These are phyloP conservation scores for Kodamaea nitidulidarum DNA, from an alignment of 805 yeast species.

Conservation along the genomic window DNA sequence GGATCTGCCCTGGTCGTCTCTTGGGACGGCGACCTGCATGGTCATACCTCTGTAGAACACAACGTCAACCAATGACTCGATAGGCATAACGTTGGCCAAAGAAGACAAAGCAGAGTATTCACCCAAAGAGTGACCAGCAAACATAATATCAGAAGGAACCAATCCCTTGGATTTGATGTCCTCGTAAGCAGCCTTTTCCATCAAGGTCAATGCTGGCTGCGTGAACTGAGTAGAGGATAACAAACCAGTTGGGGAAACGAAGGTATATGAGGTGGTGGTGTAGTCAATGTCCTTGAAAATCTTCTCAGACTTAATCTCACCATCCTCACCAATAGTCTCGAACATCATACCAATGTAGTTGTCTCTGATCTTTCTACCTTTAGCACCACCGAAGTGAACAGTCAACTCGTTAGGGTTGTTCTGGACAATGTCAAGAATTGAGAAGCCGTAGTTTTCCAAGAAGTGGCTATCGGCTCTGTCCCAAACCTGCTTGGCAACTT, in stretches of 20 bases:
- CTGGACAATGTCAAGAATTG: constrained; percentile 90
- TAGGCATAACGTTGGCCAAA: constrained; percentile 97
- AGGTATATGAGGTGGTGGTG: constrained; percentile 78
- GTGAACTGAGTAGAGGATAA: constrained; percentile 98
- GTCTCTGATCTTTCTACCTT: constrained; percentile 90
- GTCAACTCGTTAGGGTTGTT: constrained; percentile 95
- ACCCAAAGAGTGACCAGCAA: constrained; percentile 99
- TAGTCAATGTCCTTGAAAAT: constrained; percentile 90
- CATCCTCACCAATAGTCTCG: constrained; percentile 86
- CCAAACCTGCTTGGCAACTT: constrained; percentile 94
- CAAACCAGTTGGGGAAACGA: constrained; percentile 90
- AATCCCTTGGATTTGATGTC: constrained; percentile 95
- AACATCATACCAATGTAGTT: constrained; percentile 97
- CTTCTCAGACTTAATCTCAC: constrained; percentile 82
- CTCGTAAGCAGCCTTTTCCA: constrained; percentile 99
- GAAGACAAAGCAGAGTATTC: constrained; percentile 98
- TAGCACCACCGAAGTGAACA: constrained; percentile 96
- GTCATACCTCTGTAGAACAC: constrained; percentile 99
- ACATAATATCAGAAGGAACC: constrained; percentile 87
- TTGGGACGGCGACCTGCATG: constrained; percentile 99
- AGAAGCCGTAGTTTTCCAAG: constrained; percentile 91
- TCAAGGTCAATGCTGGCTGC: constrained; percentile 96
- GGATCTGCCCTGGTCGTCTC: constrained; percentile 92
- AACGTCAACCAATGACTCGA: constrained; percentile 93
- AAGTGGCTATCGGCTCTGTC: constrained; percentile 96